phyloP scores from a whole-genome alignment of 495 filamentous ascomycete species.

The Rhizodiscina lignyota region DNA sequence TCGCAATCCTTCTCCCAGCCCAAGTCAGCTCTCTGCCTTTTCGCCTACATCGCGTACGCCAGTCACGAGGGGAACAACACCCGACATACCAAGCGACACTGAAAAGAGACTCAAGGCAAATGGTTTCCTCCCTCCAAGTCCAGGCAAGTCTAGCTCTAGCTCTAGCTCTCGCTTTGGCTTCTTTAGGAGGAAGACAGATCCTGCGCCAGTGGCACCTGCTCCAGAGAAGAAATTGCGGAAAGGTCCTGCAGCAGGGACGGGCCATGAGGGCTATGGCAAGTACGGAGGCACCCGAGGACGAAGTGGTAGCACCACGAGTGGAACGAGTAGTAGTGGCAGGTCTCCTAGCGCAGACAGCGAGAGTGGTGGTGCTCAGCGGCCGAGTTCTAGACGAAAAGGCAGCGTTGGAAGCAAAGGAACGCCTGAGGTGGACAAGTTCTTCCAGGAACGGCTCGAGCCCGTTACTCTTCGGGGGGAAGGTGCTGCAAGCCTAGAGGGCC shows the following conservation, averaged over 20 bases:
- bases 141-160: slow-evolving; percentile 19
- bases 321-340: slow-evolving; percentile 28
- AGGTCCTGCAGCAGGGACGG: slow-evolving; percentile 82
- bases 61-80: slow-evolving; percentile 10
- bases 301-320: slow-evolving; percentile 35
- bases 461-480: slow-evolving; percentile 76
- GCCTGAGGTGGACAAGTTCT: slow-evolving; percentile 59
- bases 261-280: slow-evolving; percentile 87
- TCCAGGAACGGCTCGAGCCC: slow-evolving; percentile 66
- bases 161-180: slow-evolving; percentile 46
- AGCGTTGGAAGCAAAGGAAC: slow-evolving; percentile 34
- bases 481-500: slow-evolving; percentile 26
- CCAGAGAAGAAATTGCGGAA: slow-evolving; percentile 39
- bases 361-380: slow-evolving; percentile 10
- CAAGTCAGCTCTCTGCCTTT: slow-evolving; percentile 8
- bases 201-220: slow-evolving; percentile 32
- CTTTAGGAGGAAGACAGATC: slow-evolving; percentile 56
- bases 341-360: slow-evolving; percentile 39
- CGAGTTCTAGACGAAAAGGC: slow-evolving; percentile 30
- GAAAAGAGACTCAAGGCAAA: slow-evolving; percentile 4
- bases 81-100: slow-evolving; percentile 6
- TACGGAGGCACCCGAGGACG: slow-evolving; percentile 41
- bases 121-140: slow-evolving; percentile 9
- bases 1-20: slow-evolving; percentile 24
- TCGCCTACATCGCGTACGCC: slow-evolving; percentile 11